These are phyloP conservation scores for Dinochytrium kinnereticum DNA, from an alignment of 371 early-diverging fungal species.

Conservation along the genomic window DNA sequence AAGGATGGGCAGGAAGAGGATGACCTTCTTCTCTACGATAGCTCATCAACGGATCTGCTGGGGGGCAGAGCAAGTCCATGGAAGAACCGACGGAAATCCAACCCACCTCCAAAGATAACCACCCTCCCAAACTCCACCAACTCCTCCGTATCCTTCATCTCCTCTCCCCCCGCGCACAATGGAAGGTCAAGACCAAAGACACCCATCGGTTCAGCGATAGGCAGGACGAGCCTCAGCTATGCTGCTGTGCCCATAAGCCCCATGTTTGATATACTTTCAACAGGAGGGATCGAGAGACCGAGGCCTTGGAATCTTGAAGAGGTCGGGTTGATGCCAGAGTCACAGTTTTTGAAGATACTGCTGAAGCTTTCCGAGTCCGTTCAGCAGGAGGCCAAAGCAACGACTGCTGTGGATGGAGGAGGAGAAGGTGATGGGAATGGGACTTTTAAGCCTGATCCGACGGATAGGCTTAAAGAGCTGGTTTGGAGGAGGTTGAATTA, in stretches of 20 bases:
- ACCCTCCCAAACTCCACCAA: neutral
- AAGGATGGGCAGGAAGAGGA: neutral
- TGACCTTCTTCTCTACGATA: neutral
- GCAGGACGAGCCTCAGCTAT: neutral
- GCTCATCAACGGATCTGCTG: neutral
- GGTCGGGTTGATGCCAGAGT: conserved; percentile 29
- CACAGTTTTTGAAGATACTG: conserved; percentile 33
- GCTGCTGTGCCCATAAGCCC: conserved; percentile 10
- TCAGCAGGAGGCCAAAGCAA: conserved; percentile 7
- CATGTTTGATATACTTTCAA: neutral
- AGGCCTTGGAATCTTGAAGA: conserved; percentile 7
- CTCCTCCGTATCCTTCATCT: no score
- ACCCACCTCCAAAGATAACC: conserved; percentile 5
- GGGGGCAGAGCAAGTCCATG: neutral
- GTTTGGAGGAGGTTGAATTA: conserved; percentile 30
- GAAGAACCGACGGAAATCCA: neutral
- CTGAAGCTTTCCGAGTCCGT: conserved; percentile 8
- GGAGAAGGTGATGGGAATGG: no score
- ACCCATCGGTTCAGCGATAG: neutral
- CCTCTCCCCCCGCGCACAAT: no score
- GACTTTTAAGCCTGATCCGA: no score
- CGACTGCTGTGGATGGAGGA: neutral
- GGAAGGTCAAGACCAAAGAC: neutral
- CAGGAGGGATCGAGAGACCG: neutral
- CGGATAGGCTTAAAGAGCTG: conserved; percentile 34